These are phyloP conservation scores for Posidonia oceanica DNA, from an alignment of 116 monocot genomes.

Conservation along the genomic window DNA sequence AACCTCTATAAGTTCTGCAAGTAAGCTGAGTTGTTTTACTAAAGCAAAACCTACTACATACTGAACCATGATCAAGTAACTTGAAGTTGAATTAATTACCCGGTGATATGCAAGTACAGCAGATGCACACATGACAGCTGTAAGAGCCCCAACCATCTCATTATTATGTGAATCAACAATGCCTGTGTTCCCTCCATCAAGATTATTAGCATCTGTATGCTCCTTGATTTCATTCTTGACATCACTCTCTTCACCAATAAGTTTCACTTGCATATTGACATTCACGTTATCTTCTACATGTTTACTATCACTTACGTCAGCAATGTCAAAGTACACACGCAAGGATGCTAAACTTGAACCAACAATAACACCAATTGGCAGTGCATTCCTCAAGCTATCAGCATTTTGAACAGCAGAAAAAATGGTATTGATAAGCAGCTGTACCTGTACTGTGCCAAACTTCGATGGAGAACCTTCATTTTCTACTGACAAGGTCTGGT, in stretches of 20 bases:
- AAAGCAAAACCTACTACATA: no score
- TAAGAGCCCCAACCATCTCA: constrained; percentile 64
- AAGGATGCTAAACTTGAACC: constrained; percentile 66
- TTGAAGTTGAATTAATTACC: constrained; percentile 18
- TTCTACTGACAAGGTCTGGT: constrained; percentile 22
- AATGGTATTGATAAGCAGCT: constrained; percentile 35
- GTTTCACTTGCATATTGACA: constrained; percentile 13
- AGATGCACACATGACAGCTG: constrained; percentile 74
- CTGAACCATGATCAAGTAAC: no score
- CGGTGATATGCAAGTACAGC: constrained; percentile 49
- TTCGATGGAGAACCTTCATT: constrained; percentile 17
- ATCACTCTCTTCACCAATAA: constrained; percentile 11
- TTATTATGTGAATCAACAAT: constrained; percentile 9
- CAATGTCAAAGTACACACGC: constrained; percentile 58
- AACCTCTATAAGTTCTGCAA: no score
- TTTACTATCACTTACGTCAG: constrained; percentile 25
- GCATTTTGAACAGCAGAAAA: constrained; percentile 36
- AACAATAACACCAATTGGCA: constrained; percentile 73
- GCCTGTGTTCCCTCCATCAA: not conserved
- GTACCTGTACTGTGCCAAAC: constrained; percentile 43
- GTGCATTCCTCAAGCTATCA: constrained; percentile 43
- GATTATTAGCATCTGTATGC: constrained; percentile 3
- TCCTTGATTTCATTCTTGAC: not conserved
- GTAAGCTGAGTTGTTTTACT: no score
- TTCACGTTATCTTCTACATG: constrained; percentile 3